Evolutionary conservation across 768 basidiomycete genomes (phyloP).

Genomic region (Podaxis sp.): DNA sequence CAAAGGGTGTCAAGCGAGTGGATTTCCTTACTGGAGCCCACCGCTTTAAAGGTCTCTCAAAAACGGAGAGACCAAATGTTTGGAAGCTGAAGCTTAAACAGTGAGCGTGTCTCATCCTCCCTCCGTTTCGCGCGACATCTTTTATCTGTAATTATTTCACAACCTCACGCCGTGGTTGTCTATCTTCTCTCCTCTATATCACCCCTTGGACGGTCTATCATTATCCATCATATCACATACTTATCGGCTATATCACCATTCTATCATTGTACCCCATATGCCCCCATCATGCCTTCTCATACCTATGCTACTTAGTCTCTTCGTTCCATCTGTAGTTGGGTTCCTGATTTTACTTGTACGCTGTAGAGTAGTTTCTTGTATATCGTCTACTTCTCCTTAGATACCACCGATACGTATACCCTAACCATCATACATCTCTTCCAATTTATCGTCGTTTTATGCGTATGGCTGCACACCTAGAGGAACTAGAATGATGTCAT

Average conservation of each 20-base stretch:
- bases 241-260: background rate
- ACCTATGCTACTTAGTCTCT: background rate
- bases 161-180: background rate
- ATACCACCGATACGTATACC: background rate
- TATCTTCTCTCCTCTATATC: background rate
- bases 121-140: background rate
- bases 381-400: background rate
- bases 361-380: background rate
- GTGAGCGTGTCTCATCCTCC: background rate
- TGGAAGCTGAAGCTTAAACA: background rate
- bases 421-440: background rate
- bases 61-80: background rate
- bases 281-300: background rate
- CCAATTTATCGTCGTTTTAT: background rate
- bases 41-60: background rate
- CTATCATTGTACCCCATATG: background rate
- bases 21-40: slow-evolving; percentile 6
- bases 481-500: too few species aligned
- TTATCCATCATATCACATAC: slow-evolving; percentile 2
- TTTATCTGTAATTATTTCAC: background rate
- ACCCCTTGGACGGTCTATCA: slow-evolving; percentile 10
- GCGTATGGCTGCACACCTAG: too few species aligned
- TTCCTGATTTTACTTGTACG: background rate
- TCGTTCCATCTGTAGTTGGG: background rate
- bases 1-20: background rate